Percentiles rank a stretch among this genome's conserved stretches.
These are phyloP conservation scores for Suillus lakei DNA, from an alignment of 768 basidiomycete species.

Conservation along the genomic window DNA sequence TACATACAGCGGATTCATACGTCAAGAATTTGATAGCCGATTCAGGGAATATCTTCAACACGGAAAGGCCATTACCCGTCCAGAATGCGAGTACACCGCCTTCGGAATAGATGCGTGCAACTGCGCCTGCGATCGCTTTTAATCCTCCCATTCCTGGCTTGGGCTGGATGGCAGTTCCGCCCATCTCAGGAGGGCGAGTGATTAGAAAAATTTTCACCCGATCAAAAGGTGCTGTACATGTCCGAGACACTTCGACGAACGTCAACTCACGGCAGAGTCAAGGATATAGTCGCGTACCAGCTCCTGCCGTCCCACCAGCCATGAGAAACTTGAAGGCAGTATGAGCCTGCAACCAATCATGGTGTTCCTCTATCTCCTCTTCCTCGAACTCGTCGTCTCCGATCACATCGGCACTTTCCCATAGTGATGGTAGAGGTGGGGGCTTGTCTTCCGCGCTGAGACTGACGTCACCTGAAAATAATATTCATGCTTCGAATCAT, in stretches of 20 bases:
- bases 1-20: conserved; percentile 89
- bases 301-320: conserved; percentile 94
- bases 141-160: conserved; percentile 55
- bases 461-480: conserved; percentile 70
- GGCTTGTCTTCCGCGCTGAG: conserved; percentile 78
- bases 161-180: conserved; percentile 51
- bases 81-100: conserved; percentile 92
- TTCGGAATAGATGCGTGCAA: conserved; percentile 84
- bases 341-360: conserved; percentile 64
- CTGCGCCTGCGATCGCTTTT: conserved; percentile 71
- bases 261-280: not conserved
- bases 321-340: conserved; percentile 88
- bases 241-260: conserved; percentile 79
- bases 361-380: conserved; percentile 65
- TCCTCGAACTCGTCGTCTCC: conserved; percentile 48
- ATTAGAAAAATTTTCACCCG: conserved; percentile 96
- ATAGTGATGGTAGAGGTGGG: conserved; percentile 34
- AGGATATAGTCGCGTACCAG: conserved; percentile 58
- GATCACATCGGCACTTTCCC: conserved; percentile 23
- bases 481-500: conserved; percentile 22
- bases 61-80: conserved; percentile 96
- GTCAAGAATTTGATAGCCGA: conserved; percentile 98
- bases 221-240: conserved; percentile 97
- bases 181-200: conserved; percentile 79
- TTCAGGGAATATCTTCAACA: conserved; percentile 96